Evolutionary conservation across 352 stramenopile species (phyloP).

Genomic region (Phytophthora sansomeana): DNA sequence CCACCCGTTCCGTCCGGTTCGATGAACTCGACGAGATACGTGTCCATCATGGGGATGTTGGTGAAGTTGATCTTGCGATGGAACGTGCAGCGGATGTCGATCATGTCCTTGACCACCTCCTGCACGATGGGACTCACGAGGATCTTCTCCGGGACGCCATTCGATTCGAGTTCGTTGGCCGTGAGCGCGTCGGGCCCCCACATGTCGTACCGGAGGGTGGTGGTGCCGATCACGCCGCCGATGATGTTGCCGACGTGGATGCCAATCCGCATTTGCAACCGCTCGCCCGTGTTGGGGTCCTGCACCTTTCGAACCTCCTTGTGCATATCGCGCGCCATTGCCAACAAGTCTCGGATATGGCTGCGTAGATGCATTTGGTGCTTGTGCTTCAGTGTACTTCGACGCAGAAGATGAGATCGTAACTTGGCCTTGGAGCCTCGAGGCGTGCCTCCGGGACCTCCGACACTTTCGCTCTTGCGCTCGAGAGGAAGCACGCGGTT

Average conservation of each 20-base stretch:
- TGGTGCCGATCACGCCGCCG: too few species aligned
- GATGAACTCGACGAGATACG: conserved; percentile 84
- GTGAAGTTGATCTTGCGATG: conserved; percentile 87
- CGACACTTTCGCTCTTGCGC: too few species aligned
- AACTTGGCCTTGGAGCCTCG: too few species aligned
- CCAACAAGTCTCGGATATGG: conserved; percentile 83
- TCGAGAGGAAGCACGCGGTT: too few species aligned
- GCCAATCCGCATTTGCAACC: conserved; percentile 88
- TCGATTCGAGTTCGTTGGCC: conserved; percentile 89
- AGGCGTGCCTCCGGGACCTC: too few species aligned
- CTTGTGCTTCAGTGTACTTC: too few species aligned
- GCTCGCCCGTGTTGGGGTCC: conserved; percentile 85
- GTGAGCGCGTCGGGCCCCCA: conserved; percentile 82
- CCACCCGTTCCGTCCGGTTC: conserved; percentile 42
- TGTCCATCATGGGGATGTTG: conserved; percentile 86
- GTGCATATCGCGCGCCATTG: conserved; percentile 90
- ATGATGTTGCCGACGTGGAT: conserved; percentile 91
- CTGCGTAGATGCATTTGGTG: too few species aligned
- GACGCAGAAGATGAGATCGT: too few species aligned
- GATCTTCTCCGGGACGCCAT: conserved; percentile 82
- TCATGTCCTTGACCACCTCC: conserved; percentile 86
- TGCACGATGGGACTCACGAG: conserved; percentile 84
- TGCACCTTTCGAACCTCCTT: conserved; percentile 85
- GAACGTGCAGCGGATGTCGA: conserved; percentile 84
- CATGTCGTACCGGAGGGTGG: too few species aligned